phyloP scores from a whole-genome alignment of 495 filamentous ascomycete species.

The Aspergillus ellipticus region DNA sequence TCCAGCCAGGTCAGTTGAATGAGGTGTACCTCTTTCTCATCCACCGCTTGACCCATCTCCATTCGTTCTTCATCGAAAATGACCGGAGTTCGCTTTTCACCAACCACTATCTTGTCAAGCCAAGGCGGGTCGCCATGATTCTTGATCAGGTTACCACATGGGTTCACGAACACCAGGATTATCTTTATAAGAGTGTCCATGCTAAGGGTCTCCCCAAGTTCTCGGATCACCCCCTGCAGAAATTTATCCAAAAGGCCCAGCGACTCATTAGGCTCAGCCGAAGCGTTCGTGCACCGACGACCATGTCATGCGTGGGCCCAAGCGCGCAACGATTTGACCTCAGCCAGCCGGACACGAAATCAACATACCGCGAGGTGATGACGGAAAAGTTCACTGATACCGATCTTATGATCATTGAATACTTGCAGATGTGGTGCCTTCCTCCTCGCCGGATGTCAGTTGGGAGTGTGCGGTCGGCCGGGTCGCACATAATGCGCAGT shows the following conservation, averaged over 20 bases:
- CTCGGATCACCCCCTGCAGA: conserved; percentile 39
- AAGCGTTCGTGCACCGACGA: conserved; percentile 54
- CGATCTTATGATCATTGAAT: conserved; percentile 62
- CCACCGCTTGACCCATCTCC: conserved; percentile 51
- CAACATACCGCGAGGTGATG: conserved; percentile 39
- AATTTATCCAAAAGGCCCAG: conserved; percentile 64
- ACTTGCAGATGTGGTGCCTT: conserved; percentile 58
- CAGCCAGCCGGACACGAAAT: conserved; percentile 26
- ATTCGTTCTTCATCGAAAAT: conserved; percentile 42
- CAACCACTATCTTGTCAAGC: conserved; percentile 44
- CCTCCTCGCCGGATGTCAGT: conserved; percentile 49
- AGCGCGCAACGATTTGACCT: conserved; percentile 37
- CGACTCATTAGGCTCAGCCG: conserved; percentile 65
- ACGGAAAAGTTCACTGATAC: conserved; percentile 32
- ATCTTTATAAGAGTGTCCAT: conserved; percentile 26
- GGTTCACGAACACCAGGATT: conserved; percentile 57
- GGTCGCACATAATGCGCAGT: conserved; percentile 68
- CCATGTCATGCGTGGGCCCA: conserved; percentile 51
- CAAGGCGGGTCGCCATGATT: conserved; percentile 40
- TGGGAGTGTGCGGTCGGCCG: conserved; percentile 54
- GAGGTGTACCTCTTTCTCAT: conserved; percentile 62
- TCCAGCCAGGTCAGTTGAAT: conserved; percentile 40
- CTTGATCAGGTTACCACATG: conserved; percentile 50
- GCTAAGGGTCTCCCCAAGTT: conserved; percentile 15
- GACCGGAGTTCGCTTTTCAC: conserved; percentile 45